Base-by-base conservation (phyloP, 768 basidiomycete genomes). In the Tephrocybe sp. region DNA sequence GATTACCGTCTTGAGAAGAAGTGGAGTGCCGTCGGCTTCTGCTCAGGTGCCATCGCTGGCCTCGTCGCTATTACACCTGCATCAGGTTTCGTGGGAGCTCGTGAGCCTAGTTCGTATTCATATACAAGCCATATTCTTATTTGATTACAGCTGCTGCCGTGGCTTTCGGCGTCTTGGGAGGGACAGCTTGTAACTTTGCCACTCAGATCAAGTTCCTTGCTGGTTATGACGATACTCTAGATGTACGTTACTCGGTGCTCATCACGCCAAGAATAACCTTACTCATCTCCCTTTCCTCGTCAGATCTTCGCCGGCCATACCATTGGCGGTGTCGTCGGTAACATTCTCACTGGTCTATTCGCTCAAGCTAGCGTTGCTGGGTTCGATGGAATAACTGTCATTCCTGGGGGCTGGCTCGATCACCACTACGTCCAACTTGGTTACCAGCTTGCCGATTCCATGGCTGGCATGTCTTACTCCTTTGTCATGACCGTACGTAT, bases 1-100 rank as follows among this genome's bases (percentile, higher is more conserved):
- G 95, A 98, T 74, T 98, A 83, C 69, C 85, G 95, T 50, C 78
- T 97, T 39, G 95, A 97, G 69, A 80, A 79, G 66, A 96, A 97
- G 64, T 97, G 93, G 94, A 86, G 83, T 43, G 87, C 83, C 1
- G 92, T 98, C 52, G 93, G 94, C 6, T 96, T 96, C 72, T 98
- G 96, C 69, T 93, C 94, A 2, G 96, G 96, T 16, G 92, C 92
- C 27, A 91, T 98, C 51, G 75, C 86, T 7, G 96, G 93, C 35
- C 82, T 94, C 2, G 93, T 96, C 16, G 90, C 89, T 25, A 93
- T 94, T 52, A 92, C 89, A 0, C 90, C 89, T n/a, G 90, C 70
- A 8, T 89, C 87, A 22, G 89, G 90, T 57, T 92, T 66, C 62
- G 92, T 92, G 40, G 89, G 89, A 38, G 65, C 87, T 38, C 87